A percentile compares a stretch with the other conserved stretches of the same genome.
Conservation (phyloP, 1,284 basidiomycete genomes). For the Apiotrichum veenhuisii region DNA sequence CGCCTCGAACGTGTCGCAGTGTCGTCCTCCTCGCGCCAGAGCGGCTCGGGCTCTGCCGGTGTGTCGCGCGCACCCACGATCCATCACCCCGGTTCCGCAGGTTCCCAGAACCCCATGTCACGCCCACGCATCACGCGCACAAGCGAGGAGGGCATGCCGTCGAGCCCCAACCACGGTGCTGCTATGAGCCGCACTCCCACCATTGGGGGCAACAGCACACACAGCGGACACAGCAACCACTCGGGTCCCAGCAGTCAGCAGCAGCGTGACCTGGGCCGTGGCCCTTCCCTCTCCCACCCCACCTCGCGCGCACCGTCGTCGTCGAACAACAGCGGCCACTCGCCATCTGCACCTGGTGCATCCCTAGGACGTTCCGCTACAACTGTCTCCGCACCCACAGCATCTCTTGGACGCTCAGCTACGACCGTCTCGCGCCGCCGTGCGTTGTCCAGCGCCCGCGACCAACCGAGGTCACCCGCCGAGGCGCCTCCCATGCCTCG, state of each 20-base stretch:
- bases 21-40: not conserved
- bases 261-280: not conserved
- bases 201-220: not conserved
- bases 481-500: conserved; percentile 9
- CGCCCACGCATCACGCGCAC: not conserved
- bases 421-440: conserved; percentile 3
- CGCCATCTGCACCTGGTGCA: conserved; percentile 2
- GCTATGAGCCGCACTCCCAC: conserved; percentile 4
- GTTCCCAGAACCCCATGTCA: not conserved
- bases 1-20: conserved; percentile 30
- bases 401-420: conserved; percentile 8
- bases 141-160: not conserved
- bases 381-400: not conserved
- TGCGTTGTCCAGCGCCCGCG: not conserved
- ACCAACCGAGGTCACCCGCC: not conserved
- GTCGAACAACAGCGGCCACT: not conserved
- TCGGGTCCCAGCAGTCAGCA: not conserved
- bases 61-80: not conserved
- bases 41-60: not conserved
- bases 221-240: not conserved
- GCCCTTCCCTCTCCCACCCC: not conserved
- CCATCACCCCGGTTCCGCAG: not conserved
- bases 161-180: not conserved
- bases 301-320: conserved; percentile 3
- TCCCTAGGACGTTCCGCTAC: conserved; percentile 9